These are phyloP conservation scores for Gypsophila paniculata DNA, from an alignment of 179 eudicot genomes.

Conservation along the genomic window DNA sequence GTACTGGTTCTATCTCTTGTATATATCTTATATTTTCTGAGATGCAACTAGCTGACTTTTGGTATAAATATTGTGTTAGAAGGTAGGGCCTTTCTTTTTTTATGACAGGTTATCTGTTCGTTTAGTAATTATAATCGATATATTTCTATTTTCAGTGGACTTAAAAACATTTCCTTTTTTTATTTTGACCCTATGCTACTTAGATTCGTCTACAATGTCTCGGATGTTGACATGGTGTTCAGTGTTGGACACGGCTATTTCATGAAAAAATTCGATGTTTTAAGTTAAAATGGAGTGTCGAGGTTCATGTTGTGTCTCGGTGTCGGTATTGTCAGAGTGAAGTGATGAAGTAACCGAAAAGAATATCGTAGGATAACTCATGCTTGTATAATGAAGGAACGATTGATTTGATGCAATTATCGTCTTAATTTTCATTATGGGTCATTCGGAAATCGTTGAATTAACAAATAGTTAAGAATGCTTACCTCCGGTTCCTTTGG, in stretches of 20 bases:
- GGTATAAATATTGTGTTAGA: constrained; percentile 15
- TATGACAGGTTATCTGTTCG: constrained; percentile 15
- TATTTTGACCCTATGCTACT: background rate
- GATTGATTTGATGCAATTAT: too few species aligned
- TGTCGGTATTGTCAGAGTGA: too few species aligned
- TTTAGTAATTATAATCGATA: constrained; percentile 16
- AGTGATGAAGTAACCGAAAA: too few species aligned
- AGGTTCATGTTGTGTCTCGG: too few species aligned
- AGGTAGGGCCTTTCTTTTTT: constrained; percentile 23
- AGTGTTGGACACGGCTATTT: too few species aligned
- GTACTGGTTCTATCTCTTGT: constrained; percentile 21
- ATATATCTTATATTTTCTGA: constrained; percentile 19
- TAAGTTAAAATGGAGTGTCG: too few species aligned
- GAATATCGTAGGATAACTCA: background rate
- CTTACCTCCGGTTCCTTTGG: too few species aligned
- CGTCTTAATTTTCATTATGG: background rate
- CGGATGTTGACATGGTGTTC: too few species aligned
- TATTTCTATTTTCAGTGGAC: constrained; percentile 25
- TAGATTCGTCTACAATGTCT: background rate
- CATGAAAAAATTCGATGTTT: too few species aligned
- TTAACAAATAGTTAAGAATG: background rate
- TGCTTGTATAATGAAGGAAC: too few species aligned
- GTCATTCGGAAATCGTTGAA: background rate
- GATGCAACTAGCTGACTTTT: constrained; percentile 39
- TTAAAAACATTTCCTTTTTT: background rate